Percentiles rank a stretch among this genome's conserved stretches.
phyloP scores from a whole-genome alignment of 2,329 filamentous ascomycete species.

The Trichoderma guizhouense region DNA sequence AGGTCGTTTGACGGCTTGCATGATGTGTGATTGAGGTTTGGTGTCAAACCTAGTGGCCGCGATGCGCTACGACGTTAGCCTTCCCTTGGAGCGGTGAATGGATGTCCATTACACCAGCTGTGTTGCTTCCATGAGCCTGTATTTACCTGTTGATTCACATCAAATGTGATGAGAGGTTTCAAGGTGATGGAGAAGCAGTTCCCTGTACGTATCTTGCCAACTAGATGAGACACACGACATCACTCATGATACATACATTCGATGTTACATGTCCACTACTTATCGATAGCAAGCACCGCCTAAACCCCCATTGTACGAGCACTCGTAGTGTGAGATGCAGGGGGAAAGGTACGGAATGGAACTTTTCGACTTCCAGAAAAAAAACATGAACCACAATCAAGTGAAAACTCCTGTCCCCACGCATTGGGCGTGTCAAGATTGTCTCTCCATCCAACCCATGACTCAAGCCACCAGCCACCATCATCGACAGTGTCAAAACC shows the following conservation, averaged over 20 bases:
- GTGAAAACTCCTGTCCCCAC: background rate
- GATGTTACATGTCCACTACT: background rate
- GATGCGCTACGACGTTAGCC: background rate
- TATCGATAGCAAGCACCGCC: background rate
- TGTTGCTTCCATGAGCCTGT: background rate
- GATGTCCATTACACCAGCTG: background rate
- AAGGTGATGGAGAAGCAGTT: background rate
- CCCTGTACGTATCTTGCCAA: background rate
- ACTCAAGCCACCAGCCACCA: background rate
- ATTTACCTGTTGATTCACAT: background rate
- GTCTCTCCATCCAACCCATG: background rate
- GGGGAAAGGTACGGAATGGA: conserved; percentile 9
- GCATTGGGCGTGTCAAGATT: background rate
- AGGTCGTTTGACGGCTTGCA: background rate
- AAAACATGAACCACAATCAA: background rate
- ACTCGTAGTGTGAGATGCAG: background rate
- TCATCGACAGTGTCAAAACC: background rate
- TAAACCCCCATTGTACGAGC: background rate
- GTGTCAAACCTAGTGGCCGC: background rate
- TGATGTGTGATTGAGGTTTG: background rate
- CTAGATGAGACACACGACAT: background rate
- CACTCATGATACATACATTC: background rate
- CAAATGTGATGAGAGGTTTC: background rate
- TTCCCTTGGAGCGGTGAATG: background rate
- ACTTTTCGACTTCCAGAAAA: background rate